These are phyloP conservation scores for Fusarium cyanostomum DNA, from an alignment of 2,329 filamentous ascomycete genomes.

Conservation along the genomic window DNA sequence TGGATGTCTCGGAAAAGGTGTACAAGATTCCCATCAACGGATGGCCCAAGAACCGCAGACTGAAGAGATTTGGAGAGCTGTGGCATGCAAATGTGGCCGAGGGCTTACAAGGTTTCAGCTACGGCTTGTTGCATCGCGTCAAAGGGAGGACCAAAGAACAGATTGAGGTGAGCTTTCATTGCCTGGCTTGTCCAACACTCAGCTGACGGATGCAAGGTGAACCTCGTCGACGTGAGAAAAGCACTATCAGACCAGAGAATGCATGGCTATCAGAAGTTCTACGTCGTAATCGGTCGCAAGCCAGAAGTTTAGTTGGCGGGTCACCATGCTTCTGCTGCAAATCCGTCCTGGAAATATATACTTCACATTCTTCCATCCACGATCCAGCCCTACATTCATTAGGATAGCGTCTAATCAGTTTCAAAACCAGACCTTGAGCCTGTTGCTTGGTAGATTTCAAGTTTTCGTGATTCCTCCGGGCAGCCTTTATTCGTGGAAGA, in stretches of 20 bases:
- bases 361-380: no score
- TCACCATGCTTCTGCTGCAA: no score
- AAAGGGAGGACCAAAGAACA: slow-evolving; percentile 7
- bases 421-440: no score
- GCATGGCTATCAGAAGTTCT: slow-evolving; percentile 8
- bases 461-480: no score
- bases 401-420: no score
- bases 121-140: slow-evolving; percentile 3
- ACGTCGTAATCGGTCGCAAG: slow-evolving; percentile 6
- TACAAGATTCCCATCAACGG: slow-evolving; percentile 12
- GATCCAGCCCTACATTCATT: no score
- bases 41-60: slow-evolving; percentile 11
- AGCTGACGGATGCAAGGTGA: slow-evolving; percentile 2
- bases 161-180: slow-evolving; percentile 1
- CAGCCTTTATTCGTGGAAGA: no score
- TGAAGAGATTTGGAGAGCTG: slow-evolving; percentile 7
- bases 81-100: slow-evolving; percentile 5
- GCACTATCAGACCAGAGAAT: slow-evolving; percentile 7
- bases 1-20: slow-evolving; percentile 7
- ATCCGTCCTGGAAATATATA: no score
- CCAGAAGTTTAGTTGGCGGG: neutral
- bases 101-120: slow-evolving; percentile 5
- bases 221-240: slow-evolving; percentile 9
- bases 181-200: neutral
- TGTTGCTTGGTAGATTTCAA: no score